Conservation (phyloP, 1,284 basidiomycete species). For the Ceratobasidium papillatum region DNA sequence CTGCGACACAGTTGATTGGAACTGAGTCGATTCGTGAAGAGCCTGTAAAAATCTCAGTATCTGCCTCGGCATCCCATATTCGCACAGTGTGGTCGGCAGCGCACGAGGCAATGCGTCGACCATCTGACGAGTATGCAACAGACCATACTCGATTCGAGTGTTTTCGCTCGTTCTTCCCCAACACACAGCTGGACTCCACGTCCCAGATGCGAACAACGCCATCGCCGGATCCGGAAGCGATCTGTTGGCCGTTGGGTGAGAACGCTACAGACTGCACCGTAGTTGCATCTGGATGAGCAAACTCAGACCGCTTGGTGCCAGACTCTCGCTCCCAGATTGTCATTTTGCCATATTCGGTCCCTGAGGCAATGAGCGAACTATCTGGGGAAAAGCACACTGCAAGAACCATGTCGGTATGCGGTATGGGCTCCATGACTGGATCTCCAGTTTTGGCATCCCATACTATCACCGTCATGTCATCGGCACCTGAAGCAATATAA, state of each 20-base stretch:
- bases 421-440: neutral
- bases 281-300: neutral
- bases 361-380: neutral
- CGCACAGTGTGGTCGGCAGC: too few species aligned
- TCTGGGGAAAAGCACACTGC: constrained; percentile 8
- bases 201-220: neutral
- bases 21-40: neutral
- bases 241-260: neutral
- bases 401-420: neutral
- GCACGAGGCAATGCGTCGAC: neutral
- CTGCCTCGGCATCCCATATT: neutral
- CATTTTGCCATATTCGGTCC: neutral
- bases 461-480: neutral
- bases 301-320: neutral
- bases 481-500: neutral
- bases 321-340: neutral
- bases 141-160: neutral
- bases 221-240: neutral
- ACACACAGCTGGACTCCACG: neutral
- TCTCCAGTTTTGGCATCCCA: neutral
- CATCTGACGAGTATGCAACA: neutral
- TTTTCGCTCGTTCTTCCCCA: neutral
- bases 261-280: neutral
- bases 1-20: neutral
- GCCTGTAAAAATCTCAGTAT: neutral